Conservation (phyloP, 2,329 filamentous ascomycete genomes). For the Colletotrichum melonis region DNA sequence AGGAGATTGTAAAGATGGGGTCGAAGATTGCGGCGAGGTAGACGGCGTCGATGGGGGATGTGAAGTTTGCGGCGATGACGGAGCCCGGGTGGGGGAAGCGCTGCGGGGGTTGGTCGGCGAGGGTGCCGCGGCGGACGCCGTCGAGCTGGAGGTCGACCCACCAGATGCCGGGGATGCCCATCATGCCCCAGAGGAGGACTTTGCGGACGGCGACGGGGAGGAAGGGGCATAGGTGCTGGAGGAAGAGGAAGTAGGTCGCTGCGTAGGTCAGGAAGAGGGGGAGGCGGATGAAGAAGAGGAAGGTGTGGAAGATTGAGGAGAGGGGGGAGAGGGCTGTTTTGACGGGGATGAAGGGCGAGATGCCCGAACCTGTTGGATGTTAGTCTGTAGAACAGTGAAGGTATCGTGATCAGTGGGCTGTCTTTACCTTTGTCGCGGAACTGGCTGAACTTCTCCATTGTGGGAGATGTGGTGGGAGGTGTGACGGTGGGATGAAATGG, state of each 20-base stretch:
- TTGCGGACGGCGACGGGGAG: constrained; percentile 75
- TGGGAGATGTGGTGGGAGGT: constrained; percentile 13
- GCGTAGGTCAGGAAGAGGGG: constrained; percentile 79
- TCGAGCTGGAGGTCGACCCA: constrained; percentile 99
- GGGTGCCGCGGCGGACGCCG: constrained; percentile 90
- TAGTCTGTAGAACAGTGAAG: background rate
- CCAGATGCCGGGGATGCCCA: constrained; percentile 93
- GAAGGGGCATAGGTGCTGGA: constrained; percentile 80
- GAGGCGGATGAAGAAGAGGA: constrained; percentile 84
- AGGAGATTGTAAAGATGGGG: constrained; percentile 90
- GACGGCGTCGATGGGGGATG: constrained; percentile 90
- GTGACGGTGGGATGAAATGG: background rate
- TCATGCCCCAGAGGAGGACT: constrained; percentile 85
- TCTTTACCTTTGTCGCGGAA: constrained; percentile 85
- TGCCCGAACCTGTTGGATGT: constrained; percentile 82
- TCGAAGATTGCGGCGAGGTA: constrained; percentile 98
- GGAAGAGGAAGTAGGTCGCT: constrained; percentile 79
- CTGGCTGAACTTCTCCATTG: constrained; percentile 95
- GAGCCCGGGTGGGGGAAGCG: constrained; percentile 83
- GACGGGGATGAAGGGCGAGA: constrained; percentile 93
- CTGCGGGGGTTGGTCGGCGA: constrained; percentile 77
- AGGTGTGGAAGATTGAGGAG: constrained; percentile 72
- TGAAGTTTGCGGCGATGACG: constrained; percentile 91
- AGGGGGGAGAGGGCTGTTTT: constrained; percentile 72
- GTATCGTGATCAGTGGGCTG: background rate